Conservation (phyloP, 345 rosid species). For the Pseudoturritis turrita region DNA sequence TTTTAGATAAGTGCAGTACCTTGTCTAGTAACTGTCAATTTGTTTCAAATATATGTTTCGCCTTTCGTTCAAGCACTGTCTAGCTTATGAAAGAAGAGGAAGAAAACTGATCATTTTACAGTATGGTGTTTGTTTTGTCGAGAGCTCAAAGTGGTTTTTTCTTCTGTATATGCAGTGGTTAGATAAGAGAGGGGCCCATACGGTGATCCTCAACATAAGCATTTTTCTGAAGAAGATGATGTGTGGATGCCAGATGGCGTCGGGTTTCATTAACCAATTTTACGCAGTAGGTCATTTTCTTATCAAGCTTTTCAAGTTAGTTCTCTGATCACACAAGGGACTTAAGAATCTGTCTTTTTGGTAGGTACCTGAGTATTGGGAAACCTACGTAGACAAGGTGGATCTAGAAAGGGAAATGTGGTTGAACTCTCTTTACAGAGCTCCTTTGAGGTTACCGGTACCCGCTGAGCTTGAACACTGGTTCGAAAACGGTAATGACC, state of each 20-base stretch:
- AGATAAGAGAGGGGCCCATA: slow-evolving; percentile 93
- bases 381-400: slow-evolving; percentile 73
- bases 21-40: background rate
- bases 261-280: slow-evolving; percentile 91
- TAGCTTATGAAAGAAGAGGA: background rate
- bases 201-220: slow-evolving; percentile 90
- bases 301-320: slow-evolving; percentile 8
- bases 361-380: slow-evolving; percentile 95
- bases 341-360: slow-evolving; percentile 15
- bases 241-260: slow-evolving; percentile 99
- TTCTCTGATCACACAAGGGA: slow-evolving; percentile 7
- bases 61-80: background rate
- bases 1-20: background rate
- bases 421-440: slow-evolving; percentile 90
- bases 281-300: slow-evolving; percentile 49
- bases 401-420: slow-evolving; percentile 93
- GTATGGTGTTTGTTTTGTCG: background rate
- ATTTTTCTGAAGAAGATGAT: slow-evolving; percentile 88
- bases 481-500: slow-evolving; percentile 67
- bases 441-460: slow-evolving; percentile 89
- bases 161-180: slow-evolving; percentile 53
- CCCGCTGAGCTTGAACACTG: slow-evolving; percentile 92
- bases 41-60: background rate
- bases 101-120: background rate
- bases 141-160: background rate